These are phyloP conservation scores for Fusarium armeniacum DNA, from an alignment of 2,329 filamentous ascomycete genomes.

Conservation along the genomic window DNA sequence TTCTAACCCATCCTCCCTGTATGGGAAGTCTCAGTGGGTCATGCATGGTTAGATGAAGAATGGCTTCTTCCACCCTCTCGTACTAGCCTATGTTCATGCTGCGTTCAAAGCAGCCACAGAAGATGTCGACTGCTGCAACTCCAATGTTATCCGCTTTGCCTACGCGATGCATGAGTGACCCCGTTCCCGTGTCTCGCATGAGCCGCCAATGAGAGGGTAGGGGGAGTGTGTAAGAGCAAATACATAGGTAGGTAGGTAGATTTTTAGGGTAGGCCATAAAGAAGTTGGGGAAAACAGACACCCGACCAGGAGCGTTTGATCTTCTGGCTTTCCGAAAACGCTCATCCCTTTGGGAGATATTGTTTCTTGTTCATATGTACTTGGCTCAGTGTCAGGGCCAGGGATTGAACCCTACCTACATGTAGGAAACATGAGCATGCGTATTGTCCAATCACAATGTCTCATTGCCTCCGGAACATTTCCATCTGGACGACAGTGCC, in stretches of 20 bases:
- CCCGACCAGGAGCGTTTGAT: neutral
- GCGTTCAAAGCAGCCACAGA: slow-evolving; percentile 35
- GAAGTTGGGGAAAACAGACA: slow-evolving; percentile 10
- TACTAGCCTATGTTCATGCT: slow-evolving; percentile 10
- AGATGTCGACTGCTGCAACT: slow-evolving; percentile 30
- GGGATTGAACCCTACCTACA: slow-evolving; percentile 1
- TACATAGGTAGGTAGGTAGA: neutral
- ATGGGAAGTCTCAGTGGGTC: slow-evolving; percentile 5
- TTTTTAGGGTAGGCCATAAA: slow-evolving; percentile 2
- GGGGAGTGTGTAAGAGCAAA: neutral
- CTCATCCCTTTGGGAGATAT: slow-evolving; percentile 10
- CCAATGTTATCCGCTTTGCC: slow-evolving; percentile 33
- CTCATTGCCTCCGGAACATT: slow-evolving; percentile 26
- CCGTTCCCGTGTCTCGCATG: slow-evolving; percentile 38
- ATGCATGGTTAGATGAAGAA: slow-evolving; percentile 10
- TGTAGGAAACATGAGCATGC: slow-evolving; percentile 18
- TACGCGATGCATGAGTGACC: slow-evolving; percentile 17
- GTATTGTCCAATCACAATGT: slow-evolving; percentile 20
- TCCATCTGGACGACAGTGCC: slow-evolving; percentile 20
- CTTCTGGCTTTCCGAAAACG: slow-evolving; percentile 19
- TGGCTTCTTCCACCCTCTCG: slow-evolving; percentile 14
- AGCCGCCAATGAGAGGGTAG: slow-evolving; percentile 31
- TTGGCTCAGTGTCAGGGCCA: slow-evolving; percentile 1
- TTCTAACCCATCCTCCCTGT: slow-evolving; percentile 5
- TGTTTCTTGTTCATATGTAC: slow-evolving; percentile 18